Percentiles rank a stretch among this genome's conserved stretches.
These are phyloP conservation scores for Cytidiella melzeri DNA, from an alignment of 768 basidiomycete genomes.

Conservation along the genomic window DNA sequence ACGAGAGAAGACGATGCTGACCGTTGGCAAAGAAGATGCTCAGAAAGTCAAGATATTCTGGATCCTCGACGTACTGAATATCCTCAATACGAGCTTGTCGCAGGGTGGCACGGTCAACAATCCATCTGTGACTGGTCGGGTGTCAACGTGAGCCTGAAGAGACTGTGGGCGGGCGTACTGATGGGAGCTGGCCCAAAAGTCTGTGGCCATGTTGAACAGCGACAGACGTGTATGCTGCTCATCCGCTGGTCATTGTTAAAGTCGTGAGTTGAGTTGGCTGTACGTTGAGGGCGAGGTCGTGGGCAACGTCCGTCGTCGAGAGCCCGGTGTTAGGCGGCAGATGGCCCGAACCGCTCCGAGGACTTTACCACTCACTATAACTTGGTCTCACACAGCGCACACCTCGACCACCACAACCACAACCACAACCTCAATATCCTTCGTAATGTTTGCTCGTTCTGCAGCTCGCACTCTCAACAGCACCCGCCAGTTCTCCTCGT, in stretches of 20 bases:
- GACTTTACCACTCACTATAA: constrained; percentile 6
- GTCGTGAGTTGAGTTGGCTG: too few relatives aligned
- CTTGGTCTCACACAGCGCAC: constrained; percentile 4
- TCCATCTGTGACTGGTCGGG: constrained; percentile 90
- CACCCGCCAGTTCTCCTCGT: constrained; percentile 71
- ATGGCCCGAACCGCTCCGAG: constrained; percentile 14
- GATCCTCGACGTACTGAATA: constrained; percentile 68
- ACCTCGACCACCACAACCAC: constrained; percentile 7
- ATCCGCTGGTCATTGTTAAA: too few relatives aligned
- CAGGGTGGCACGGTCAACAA: constrained; percentile 75
- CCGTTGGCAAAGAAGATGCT: constrained; percentile 86
- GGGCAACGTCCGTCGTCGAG: constrained; percentile 6
- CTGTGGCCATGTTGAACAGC: constrained; percentile 62
- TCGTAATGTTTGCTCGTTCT: constrained; percentile 65
- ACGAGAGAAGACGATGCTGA: constrained; percentile 24
- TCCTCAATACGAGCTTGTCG: constrained; percentile 73
- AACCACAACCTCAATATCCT: constrained; percentile 15
- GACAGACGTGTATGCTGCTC: background rate
- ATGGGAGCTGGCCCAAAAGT: constrained; percentile 92
- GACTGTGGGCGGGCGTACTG: constrained; percentile 46
- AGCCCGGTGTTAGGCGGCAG: constrained; percentile 3
- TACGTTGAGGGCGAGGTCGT: constrained; percentile 1
- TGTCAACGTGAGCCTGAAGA: too few relatives aligned
- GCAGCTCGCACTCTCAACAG: constrained; percentile 53
- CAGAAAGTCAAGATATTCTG: constrained; percentile 74